phyloP scores from a whole-genome alignment of 2,329 filamentous ascomycete genomes.

The Mollisiaceae sp. region DNA sequence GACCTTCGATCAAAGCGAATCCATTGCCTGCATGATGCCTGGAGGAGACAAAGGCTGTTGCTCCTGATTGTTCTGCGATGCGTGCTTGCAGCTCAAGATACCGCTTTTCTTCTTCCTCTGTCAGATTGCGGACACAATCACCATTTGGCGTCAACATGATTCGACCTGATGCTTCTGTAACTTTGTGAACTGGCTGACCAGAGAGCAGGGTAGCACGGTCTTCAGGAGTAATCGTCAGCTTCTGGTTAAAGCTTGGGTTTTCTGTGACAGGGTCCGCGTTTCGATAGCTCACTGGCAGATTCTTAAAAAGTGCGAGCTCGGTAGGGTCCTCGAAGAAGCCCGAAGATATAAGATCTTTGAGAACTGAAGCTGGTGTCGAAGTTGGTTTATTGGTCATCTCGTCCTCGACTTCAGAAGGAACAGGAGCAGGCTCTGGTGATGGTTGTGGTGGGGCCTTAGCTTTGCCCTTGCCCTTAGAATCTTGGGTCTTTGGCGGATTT shows the following conservation, averaged over 20 bases:
- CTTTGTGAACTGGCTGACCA: constrained; percentile 64
- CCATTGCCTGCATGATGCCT: constrained; percentile 61
- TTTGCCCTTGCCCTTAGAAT: constrained; percentile 36
- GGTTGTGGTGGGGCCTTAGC: constrained; percentile 32
- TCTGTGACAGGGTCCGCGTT: constrained; percentile 42
- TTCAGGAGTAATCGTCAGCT: constrained; percentile 56
- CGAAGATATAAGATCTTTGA: constrained; percentile 46
- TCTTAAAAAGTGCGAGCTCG: constrained; percentile 49
- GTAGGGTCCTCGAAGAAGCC: constrained; percentile 45
- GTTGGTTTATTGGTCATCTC: constrained; percentile 39
- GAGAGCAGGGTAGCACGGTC: constrained; percentile 61
- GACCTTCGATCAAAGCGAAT: constrained; percentile 67
- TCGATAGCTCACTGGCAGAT: constrained; percentile 41
- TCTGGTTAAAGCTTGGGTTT: constrained; percentile 40
- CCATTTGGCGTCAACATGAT: constrained; percentile 78
- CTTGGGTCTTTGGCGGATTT: constrained; percentile 27
- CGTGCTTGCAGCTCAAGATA: constrained; percentile 72
- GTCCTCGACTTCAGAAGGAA: constrained; percentile 35
- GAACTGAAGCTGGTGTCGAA: constrained; percentile 43
- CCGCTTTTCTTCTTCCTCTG: constrained; percentile 68
- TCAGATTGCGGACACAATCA: constrained; percentile 75
- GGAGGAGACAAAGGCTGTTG: constrained; percentile 60
- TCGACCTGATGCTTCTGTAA: constrained; percentile 64
- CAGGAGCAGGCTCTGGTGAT: constrained; percentile 29
- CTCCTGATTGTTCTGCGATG: constrained; percentile 57